Conservation (phyloP, 2,329 filamentous ascomycete species). For the Dactylonectria estremocensis region DNA sequence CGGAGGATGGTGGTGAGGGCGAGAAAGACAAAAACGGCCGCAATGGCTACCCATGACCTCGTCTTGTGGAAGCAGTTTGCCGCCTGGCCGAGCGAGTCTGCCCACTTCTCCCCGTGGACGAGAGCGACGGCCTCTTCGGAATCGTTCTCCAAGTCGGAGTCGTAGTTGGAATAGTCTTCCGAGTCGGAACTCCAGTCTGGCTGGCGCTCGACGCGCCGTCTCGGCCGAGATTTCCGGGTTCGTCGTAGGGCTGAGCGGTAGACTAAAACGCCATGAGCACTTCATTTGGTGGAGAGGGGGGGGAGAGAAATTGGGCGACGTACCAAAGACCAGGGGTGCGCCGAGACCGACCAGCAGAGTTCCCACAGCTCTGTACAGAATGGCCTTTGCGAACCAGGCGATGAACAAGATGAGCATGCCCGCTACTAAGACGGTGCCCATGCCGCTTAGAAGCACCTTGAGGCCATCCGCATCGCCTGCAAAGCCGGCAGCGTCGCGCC, state of each 20-base stretch:
- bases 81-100: conserved; percentile 22
- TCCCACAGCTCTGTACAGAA: conserved; percentile 44
- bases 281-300: background rate
- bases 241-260: conserved; percentile 35
- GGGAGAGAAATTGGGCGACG: background rate
- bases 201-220: conserved; percentile 23
- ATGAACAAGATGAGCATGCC: conserved; percentile 42
- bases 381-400: conserved; percentile 45
- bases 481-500: conserved; percentile 50
- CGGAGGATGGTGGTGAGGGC: conserved; percentile 42
- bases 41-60: conserved; percentile 30
- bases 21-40: conserved; percentile 28
- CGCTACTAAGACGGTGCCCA: conserved; percentile 44
- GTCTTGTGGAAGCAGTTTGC: conserved; percentile 19
- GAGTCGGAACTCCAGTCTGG: conserved; percentile 16
- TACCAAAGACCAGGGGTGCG: conserved; percentile 43
- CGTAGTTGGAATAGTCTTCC: conserved; percentile 38
- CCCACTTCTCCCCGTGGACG: conserved; percentile 28
- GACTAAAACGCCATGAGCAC: conserved; percentile 29
- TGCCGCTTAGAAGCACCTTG: conserved; percentile 52
- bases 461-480: conserved; percentile 50
- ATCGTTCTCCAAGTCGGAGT: conserved; percentile 36
- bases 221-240: conserved; percentile 4
- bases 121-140: conserved; percentile 32
- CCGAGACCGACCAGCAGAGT: conserved; percentile 39